These are phyloP conservation scores for Debaryomycetaceae sp. DNA, from an alignment of 1,139 yeast genomes.

Conservation along the genomic window DNA sequence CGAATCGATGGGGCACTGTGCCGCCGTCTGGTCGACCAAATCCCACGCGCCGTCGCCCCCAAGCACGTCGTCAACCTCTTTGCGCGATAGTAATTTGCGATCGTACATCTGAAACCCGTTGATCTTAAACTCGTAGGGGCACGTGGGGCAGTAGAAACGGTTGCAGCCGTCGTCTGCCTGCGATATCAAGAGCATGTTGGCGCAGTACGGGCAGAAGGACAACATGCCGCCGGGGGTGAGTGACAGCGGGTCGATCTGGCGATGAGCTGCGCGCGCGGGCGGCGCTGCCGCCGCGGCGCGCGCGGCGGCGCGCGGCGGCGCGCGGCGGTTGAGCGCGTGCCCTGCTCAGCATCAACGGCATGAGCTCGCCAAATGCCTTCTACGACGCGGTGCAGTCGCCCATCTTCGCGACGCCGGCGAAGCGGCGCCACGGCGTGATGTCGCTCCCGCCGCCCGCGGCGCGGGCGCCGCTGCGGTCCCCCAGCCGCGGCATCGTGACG, in stretches of 20 bases:
- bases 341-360: neutral
- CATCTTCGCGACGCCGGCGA: conserved; percentile 15
- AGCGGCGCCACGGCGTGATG: conserved; percentile 10
- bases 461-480: conserved; percentile 15
- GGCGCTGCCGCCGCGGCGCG: too few relatives aligned
- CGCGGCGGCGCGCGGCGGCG: too few relatives aligned
- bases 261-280: too few relatives aligned
- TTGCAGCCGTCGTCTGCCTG: conserved; percentile 41
- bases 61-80: conserved; percentile 91
- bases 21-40: conserved; percentile 85
- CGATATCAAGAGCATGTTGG: conserved; percentile 70
- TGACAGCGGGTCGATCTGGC: too few relatives aligned
- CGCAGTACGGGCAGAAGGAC: conserved; percentile 90
- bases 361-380: conserved; percentile 8
- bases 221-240: conserved; percentile 58
- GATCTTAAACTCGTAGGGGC: conserved; percentile 91
- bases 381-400: conserved; percentile 8
- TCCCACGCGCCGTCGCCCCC: conserved; percentile 99
- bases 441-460: conserved; percentile 7
- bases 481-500: conserved; percentile 22
- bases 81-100: conserved; percentile 75
- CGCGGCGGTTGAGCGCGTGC: neutral
- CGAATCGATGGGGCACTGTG: conserved; percentile 82
- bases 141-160: conserved; percentile 81
- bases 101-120: conserved; percentile 80